Evolutionary conservation across 2,329 filamentous ascomycete genomes (phyloP).

Genomic region (Juglanconis oblonga): DNA sequence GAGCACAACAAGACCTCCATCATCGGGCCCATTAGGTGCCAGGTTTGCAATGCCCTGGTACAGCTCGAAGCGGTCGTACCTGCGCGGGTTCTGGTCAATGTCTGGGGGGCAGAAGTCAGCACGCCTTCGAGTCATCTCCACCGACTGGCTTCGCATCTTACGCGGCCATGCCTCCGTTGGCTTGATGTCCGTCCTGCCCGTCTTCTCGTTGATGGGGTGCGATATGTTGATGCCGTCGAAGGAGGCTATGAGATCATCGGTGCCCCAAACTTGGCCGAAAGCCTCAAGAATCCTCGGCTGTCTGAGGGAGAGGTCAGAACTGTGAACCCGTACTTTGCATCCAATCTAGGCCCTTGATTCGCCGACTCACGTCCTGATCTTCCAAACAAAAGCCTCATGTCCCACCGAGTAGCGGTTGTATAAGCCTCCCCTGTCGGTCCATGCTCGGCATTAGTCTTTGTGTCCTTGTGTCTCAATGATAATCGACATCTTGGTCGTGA

Average conservation of each 20-base stretch:
- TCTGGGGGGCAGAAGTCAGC: neutral
- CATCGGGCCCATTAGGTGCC: conserved; percentile 5
- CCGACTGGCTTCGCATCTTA: neutral
- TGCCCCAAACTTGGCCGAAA: conserved; percentile 12
- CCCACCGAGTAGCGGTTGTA: conserved; percentile 11
- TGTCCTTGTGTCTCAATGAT: too few relatives aligned
- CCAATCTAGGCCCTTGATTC: too few relatives aligned
- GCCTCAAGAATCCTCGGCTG: conserved; percentile 10
- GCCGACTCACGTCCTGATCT: conserved; percentile 10
- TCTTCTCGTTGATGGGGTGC: conserved; percentile 8
- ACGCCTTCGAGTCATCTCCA: neutral
- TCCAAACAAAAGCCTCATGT: conserved; percentile 14
- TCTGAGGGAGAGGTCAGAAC: neutral
- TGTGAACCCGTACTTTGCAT: neutral
- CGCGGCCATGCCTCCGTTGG: conserved; percentile 9
- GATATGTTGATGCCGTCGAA: conserved; percentile 16
- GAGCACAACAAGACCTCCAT: conserved; percentile 12
- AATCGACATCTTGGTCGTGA: too few relatives aligned
- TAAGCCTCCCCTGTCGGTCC: neutral
- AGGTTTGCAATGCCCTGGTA: conserved; percentile 15
- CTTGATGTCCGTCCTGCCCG: conserved; percentile 11
- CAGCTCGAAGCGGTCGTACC: conserved; percentile 10
- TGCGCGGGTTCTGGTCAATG: conserved; percentile 14
- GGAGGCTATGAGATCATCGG: conserved; percentile 13
- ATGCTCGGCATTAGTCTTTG: neutral